Evolutionary conservation across 495 filamentous ascomycete species (phyloP).

Genomic region (Xylaria castorea): DNA sequence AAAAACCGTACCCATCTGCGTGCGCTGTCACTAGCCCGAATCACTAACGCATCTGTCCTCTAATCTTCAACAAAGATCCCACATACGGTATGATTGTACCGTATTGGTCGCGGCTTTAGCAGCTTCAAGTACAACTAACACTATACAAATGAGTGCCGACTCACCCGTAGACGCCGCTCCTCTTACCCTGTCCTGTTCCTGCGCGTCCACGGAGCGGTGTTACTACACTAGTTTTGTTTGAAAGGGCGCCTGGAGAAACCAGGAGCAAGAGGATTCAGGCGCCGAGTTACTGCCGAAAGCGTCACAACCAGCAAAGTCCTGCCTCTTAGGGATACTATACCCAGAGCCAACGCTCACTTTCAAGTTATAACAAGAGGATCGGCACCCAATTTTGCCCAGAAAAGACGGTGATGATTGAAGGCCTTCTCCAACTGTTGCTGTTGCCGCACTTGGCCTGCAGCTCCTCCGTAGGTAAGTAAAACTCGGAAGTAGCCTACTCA

Average conservation of each 20-base stretch:
- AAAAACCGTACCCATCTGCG: neutral
- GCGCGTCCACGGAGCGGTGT: neutral
- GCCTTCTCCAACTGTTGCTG: constrained; percentile 1
- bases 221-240: constrained; percentile 5
- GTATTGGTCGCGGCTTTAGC: neutral
- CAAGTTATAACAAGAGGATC: constrained; percentile 21
- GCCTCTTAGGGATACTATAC: constrained; percentile 15
- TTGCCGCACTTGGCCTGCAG: neutral
- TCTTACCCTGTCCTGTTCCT: constrained; percentile 6
- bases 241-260: neutral
- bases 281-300: constrained; percentile 26
- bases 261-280: constrained; percentile 9
- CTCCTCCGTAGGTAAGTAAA: neutral
- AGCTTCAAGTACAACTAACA: neutral
- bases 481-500: neutral
- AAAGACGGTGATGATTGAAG: constrained; percentile 4
- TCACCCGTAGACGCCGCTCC: neutral
- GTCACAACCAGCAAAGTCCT: constrained; percentile 11
- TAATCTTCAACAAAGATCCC: neutral
- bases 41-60: neutral
- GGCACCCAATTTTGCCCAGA: constrained; percentile 12
- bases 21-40: neutral
- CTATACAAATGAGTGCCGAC: neutral
- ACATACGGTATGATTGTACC: neutral
- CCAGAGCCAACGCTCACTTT: neutral